These are phyloP conservation scores for Gymnopilus dilepis DNA, from an alignment of 768 basidiomycete genomes.

Conservation along the genomic window DNA sequence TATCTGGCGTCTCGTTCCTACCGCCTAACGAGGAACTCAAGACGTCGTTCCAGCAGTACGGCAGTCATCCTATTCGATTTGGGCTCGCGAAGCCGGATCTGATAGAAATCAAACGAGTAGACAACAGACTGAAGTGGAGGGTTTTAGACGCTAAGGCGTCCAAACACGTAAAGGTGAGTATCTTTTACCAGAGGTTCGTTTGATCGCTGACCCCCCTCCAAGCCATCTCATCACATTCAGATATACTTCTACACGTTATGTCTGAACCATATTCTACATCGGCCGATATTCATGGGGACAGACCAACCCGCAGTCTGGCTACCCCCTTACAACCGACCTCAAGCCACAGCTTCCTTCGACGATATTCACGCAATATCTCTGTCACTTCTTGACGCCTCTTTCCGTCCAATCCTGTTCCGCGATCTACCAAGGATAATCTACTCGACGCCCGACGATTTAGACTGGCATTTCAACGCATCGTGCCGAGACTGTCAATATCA, in stretches of 20 bases:
- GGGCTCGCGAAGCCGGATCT: background rate
- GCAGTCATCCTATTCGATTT: background rate
- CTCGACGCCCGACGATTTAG: background rate
- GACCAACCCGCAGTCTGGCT: background rate
- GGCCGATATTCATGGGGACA: fast-evolving
- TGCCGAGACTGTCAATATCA: background rate
- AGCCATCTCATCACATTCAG: background rate
- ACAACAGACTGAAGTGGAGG: background rate
- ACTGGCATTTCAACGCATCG: background rate
- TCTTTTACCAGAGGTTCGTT: background rate
- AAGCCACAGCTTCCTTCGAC: background rate
- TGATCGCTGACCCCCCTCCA: background rate
- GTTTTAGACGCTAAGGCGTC: background rate
- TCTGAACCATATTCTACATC: background rate
- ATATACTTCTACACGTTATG: background rate
- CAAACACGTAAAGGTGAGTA: background rate
- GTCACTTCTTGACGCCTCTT: background rate
- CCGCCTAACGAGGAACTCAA: background rate
- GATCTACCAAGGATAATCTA: background rate
- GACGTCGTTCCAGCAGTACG: background rate
- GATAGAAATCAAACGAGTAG: background rate
- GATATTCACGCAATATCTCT: background rate
- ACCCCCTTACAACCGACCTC: background rate
- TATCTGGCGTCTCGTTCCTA: background rate
- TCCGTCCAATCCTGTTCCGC: background rate